These are phyloP conservation scores for Domatiomyces globalis DNA, from an alignment of 2,329 filamentous ascomycete genomes.

Conservation along the genomic window DNA sequence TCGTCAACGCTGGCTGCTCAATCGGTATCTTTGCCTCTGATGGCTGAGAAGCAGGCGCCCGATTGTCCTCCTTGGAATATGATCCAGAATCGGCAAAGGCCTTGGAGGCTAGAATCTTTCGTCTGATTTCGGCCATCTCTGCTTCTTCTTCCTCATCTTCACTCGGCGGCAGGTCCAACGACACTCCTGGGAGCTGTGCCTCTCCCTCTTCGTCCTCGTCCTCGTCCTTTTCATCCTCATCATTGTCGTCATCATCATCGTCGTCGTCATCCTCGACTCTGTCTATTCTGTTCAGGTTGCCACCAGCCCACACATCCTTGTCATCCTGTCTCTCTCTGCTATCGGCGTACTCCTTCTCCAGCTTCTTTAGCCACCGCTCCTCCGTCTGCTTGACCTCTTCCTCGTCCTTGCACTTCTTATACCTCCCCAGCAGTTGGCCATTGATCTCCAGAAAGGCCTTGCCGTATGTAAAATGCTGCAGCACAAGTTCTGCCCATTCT, in stretches of 20 bases:
- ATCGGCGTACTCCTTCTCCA: conserved; percentile 79
- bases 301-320: conserved; percentile 76
- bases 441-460: conserved; percentile 86
- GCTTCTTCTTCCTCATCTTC: conserved; percentile 71
- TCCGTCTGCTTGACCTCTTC: conserved; percentile 72
- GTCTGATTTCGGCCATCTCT: conserved; percentile 83
- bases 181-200: conserved; percentile 27
- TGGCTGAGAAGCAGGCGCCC: conserved; percentile 27
- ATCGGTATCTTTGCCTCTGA: background rate
- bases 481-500: conserved; percentile 77
- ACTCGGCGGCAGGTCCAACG: conserved; percentile 56
- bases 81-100: conserved; percentile 52
- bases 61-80: conserved; percentile 17
- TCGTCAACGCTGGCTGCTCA: conserved; percentile 17
- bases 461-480: conserved; percentile 80
- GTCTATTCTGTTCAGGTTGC: conserved; percentile 63
- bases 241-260: conserved; percentile 33
- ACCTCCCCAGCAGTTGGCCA: conserved; percentile 61
- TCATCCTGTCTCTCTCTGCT: conserved; percentile 49
- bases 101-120: conserved; percentile 81
- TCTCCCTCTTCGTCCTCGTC: conserved; percentile 34
- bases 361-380: conserved; percentile 71
- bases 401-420: conserved; percentile 70
- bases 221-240: conserved; percentile 31
- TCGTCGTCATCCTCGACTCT: conserved; percentile 25